These are phyloP conservation scores for Tricholomella constricta DNA, from an alignment of 768 basidiomycete genomes.

Conservation along the genomic window DNA sequence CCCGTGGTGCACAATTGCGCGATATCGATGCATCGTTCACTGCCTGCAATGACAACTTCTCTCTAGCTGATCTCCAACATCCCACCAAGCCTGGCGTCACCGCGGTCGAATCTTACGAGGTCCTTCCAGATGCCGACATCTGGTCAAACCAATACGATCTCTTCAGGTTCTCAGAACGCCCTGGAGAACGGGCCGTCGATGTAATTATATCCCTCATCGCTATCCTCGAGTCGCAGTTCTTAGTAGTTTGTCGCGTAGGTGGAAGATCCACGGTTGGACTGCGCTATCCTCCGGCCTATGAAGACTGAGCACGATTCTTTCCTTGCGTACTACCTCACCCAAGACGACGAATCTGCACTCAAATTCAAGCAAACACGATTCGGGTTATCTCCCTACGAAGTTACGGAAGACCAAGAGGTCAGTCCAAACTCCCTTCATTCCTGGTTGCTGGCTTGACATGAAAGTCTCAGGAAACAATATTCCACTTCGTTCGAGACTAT, in stretches of 20 bases:
- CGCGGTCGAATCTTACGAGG: conserved; percentile 79
- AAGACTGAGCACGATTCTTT: conserved; percentile 88
- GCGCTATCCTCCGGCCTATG: conserved; percentile 85
- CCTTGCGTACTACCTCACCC: conserved; percentile 81
- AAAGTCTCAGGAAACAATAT: conserved; percentile 59
- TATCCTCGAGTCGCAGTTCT: neutral
- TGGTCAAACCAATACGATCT: conserved; percentile 92
- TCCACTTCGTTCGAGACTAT: conserved; percentile 81
- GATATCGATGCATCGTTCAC: conserved; percentile 80
- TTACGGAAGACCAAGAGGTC: conserved; percentile 60
- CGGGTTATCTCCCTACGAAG: conserved; percentile 42
- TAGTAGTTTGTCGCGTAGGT: conserved; percentile 39
- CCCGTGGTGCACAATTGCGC: conserved; percentile 69
- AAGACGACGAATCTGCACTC: conserved; percentile 70
- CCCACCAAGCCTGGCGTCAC: conserved; percentile 77
- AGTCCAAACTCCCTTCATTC: conserved; percentile 11
- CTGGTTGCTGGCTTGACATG: neutral
- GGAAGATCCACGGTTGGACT: conserved; percentile 80
- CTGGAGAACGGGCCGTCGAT: conserved; percentile 74
- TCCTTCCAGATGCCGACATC: conserved; percentile 82
- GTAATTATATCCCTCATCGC: conserved; percentile 40
- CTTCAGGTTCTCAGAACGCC: conserved; percentile 83
- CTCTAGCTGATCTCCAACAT: conserved; percentile 63
- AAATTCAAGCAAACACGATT: conserved; percentile 63
- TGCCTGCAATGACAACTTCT: conserved; percentile 60